These are phyloP conservation scores for Chaetomiaceae sp. DNA, from an alignment of 2,329 filamentous ascomycete species.

Conservation along the genomic window DNA sequence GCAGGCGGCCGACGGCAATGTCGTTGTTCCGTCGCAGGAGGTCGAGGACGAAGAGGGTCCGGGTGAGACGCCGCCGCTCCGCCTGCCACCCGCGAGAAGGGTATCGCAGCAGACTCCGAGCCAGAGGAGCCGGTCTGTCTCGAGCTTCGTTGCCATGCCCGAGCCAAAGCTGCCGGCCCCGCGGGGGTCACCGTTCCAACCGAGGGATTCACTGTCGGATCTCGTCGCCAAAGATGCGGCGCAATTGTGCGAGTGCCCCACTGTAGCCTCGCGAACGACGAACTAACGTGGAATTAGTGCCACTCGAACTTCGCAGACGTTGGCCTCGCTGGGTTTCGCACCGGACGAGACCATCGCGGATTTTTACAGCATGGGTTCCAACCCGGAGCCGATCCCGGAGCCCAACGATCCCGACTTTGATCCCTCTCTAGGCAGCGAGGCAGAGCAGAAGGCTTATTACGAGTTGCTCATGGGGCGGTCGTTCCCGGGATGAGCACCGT, in stretches of 20 bases:
- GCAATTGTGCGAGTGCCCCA: conserved; percentile 32
- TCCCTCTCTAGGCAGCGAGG: conserved; percentile 30
- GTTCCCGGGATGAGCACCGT: conserved; percentile 18
- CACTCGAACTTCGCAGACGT: conserved; percentile 33
- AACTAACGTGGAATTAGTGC: conserved; percentile 27
- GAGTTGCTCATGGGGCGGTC: conserved; percentile 36
- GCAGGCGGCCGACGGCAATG: neutral
- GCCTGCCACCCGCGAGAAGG: conserved; percentile 15
- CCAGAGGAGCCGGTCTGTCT: conserved; percentile 15
- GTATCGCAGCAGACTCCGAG: conserved; percentile 6
- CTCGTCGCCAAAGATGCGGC: conserved; percentile 36
- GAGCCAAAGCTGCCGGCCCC: conserved; percentile 3
- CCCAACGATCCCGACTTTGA: conserved; percentile 27
- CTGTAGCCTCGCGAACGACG: too few species aligned
- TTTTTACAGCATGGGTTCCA: conserved; percentile 36
- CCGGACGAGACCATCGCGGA: conserved; percentile 36
- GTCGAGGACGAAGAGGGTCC: conserved; percentile 17
- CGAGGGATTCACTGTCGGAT: conserved; percentile 31
- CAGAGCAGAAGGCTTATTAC: conserved; percentile 37
- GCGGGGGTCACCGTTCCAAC: conserved; percentile 4
- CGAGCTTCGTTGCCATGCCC: conserved; percentile 3
- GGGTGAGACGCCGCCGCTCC: conserved; percentile 10
- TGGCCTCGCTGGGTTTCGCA: conserved; percentile 36
- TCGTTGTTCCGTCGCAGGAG: conserved; percentile 5
- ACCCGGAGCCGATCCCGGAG: conserved; percentile 32